Conservation (phyloP, 73 alveolate species). For the Paramecium sexaurelia region DNA sequence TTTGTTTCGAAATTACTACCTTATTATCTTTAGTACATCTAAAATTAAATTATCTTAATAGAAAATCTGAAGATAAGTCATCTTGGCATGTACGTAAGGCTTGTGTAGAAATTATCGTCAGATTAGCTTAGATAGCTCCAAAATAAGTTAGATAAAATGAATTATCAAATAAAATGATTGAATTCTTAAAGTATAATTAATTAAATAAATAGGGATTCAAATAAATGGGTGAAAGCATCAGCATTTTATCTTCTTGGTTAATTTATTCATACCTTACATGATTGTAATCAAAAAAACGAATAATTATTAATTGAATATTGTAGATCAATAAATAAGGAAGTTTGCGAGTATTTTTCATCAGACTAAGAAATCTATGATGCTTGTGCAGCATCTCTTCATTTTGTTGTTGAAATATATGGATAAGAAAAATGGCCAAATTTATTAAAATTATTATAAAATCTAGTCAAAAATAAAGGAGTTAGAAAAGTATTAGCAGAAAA, state of each 20-base stretch:
- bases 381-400: conserved; percentile 72
- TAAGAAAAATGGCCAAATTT: conserved; percentile 75
- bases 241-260: conserved; percentile 80
- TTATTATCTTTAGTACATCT: not conserved
- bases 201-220: conserved; percentile 31
- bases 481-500: conserved; percentile 71
- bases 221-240: conserved; percentile 86
- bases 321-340: conserved; percentile 63
- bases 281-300: conserved; percentile 69
- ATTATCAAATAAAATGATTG: conserved; percentile 75
- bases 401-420: conserved; percentile 78
- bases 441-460: conserved; percentile 46
- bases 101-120: conserved; percentile 83
- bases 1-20: not conserved
- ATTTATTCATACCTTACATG: conserved; percentile 73
- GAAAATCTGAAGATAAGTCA: conserved; percentile 73
- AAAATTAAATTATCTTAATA: not conserved
- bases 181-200: conserved; percentile 74
- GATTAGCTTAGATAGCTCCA: conserved; percentile 70
- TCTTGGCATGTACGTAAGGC: conserved; percentile 91
- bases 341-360: conserved; percentile 48
- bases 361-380: conserved; percentile 74
- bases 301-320: conserved; percentile 72
- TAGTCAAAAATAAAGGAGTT: conserved; percentile 43
- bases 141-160: conserved; percentile 65